Percentiles rank a stretch among this genome's conserved stretches.
Conservation (phyloP, 768 basidiomycete genomes). For the Hysterangium stoloniferum region DNA sequence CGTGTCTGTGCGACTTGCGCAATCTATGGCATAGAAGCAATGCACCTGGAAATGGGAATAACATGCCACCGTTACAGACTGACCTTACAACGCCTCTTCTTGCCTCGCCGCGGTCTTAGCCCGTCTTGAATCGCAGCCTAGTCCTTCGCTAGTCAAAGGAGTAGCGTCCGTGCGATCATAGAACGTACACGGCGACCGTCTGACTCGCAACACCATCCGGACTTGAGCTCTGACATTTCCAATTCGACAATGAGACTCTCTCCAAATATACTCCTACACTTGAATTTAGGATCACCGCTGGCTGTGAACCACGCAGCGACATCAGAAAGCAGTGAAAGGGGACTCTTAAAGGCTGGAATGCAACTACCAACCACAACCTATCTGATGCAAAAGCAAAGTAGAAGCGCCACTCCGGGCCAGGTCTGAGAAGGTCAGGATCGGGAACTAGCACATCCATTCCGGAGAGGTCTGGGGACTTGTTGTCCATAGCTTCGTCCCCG, state of each 20-base stretch:
- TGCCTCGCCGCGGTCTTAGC: conserved; percentile 5
- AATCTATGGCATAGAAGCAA: conserved; percentile 11
- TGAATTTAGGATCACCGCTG: not conserved
- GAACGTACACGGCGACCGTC: conserved; percentile 24
- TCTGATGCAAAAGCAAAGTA: conserved; percentile 1
- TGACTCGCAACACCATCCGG: conserved; percentile 17
- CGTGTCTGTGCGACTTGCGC: conserved; percentile 39
- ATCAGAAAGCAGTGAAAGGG: conserved; percentile 7
- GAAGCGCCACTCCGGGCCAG: not conserved
- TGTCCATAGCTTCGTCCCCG: conserved; percentile 1
- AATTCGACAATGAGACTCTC: conserved; percentile 39
- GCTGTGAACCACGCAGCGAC: not conserved
- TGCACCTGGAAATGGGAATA: not conserved
- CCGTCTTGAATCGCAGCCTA: conserved; percentile 12
- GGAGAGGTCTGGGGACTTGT: not conserved
- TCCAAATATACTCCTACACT: conserved; percentile 3
- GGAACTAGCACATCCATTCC: not conserved
- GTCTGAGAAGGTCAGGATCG: not conserved
- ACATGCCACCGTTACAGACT: not conserved
- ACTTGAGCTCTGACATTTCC: conserved; percentile 37
- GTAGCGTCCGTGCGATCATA: conserved; percentile 26
- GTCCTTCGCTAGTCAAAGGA: conserved; percentile 6
- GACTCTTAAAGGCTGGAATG: conserved; percentile 4
- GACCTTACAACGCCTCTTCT: not conserved
- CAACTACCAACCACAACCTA: not conserved